A percentile compares a stretch with the other conserved stretches of the same genome.
Conservation (phyloP, 768 basidiomycete genomes). For the Leccinum subgranulosum region DNA sequence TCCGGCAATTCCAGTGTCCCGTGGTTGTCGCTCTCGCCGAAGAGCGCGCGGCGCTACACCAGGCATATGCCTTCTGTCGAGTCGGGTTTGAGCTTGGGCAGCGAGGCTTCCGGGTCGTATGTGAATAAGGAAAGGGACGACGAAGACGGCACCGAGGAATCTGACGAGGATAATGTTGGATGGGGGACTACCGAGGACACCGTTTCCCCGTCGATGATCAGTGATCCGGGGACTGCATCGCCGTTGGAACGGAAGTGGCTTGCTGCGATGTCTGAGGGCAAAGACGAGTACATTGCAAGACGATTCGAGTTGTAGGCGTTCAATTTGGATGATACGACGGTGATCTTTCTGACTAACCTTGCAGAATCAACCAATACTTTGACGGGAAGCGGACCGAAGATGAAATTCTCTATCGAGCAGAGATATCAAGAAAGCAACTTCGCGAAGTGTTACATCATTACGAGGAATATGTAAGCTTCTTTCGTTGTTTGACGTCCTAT, state of each 20-base stretch:
- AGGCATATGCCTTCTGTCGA: conserved; percentile 46
- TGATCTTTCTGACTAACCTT: background rate
- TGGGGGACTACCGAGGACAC: conserved; percentile 51
- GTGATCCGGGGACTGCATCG: conserved; percentile 79
- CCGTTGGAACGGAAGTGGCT: conserved; percentile 80
- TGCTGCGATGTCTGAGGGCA: conserved; percentile 85
- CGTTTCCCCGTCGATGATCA: conserved; percentile 62
- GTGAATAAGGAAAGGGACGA: conserved; percentile 32
- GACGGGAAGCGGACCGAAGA: conserved; percentile 91
- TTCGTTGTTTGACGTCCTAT: background rate
- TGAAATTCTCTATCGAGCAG: conserved; percentile 88
- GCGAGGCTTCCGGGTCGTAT: conserved; percentile 33
- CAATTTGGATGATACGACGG: background rate
- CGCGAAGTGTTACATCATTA: conserved; percentile 82
- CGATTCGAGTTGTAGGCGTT: conserved; percentile 74
- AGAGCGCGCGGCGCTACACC: conserved; percentile 45
- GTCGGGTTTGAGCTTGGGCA: conserved; percentile 35
- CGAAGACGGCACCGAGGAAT: conserved; percentile 37
- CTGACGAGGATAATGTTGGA: conserved; percentile 44
- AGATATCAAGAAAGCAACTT: conserved; percentile 80
- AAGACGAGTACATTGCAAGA: conserved; percentile 62
- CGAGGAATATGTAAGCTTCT: conserved; percentile 74
- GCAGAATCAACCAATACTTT: conserved; percentile 88
- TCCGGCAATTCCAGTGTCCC: conserved; percentile 25
- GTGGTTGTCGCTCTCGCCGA: conserved; percentile 58